Base-by-base conservation (phyloP, 169 alveolate genomes). In the Neospora caninum region DNA sequence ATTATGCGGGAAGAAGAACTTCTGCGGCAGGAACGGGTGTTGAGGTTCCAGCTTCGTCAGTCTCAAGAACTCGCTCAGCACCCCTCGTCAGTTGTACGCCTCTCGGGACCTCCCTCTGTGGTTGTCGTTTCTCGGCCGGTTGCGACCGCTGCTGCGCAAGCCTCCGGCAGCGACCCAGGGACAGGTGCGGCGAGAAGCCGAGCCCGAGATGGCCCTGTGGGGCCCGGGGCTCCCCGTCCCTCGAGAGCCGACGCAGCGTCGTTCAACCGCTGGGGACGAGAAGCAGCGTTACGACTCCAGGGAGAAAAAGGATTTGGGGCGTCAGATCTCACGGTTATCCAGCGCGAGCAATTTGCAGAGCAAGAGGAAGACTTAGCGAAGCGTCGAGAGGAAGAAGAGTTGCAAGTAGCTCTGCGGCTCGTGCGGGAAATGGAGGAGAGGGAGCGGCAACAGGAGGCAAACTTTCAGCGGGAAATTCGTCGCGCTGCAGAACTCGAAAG, bases 201-300 rank as follows among this genome's bases (percentile, higher is more conserved):
- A 29, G 31, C n/a, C 73, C 73, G 73, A 9, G 73, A 64, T 6
- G n/a, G 34, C 31, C 73, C 73, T 27, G n/a, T 29, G 73, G 73
- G 73, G n/a, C 73, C n/a, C 25, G 78, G 29, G 36, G 78, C 34
- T n/a, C 13, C 78, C 78, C 78, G 78, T 25, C 78, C 34, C 34
- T 29, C 78, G 36, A 20, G 78, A 13, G 45, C 42, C 31, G 53
- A 43, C 67, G 67, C 69, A 2, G 89, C 89, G 7, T 82, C 89
- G 0, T 82, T 82, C 89, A 82, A 82, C 39, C 41, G 89, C 69
- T 82, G 89, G 89, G 89, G 89, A 9, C 54, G 36, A 20, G 89
- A 82, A 82, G 89, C 89, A 13, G 89, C 89, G 0, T 69, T 82
- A 1, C 89, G 89, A 38, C 58, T 49, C 31, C 89, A 82, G 67